phyloP scores from a whole-genome alignment of 2,329 filamentous ascomycete genomes.

The Xylariaceae sp. region DNA sequence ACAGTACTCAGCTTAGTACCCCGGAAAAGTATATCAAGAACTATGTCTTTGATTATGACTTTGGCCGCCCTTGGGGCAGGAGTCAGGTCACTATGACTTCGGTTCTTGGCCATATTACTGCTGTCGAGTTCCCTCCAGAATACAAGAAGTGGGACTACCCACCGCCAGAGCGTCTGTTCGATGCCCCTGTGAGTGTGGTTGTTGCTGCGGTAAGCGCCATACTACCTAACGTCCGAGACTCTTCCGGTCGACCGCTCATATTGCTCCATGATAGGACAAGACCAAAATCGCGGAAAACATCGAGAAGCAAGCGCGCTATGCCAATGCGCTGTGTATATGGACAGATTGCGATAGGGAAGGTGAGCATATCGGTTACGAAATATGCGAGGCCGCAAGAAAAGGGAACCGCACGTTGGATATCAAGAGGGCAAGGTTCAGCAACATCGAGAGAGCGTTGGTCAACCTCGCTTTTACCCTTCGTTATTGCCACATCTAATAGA shows the following conservation, averaged over 20 bases:
- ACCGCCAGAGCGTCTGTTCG: constrained; percentile 73
- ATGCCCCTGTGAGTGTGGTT: constrained; percentile 66
- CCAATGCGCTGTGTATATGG: constrained; percentile 87
- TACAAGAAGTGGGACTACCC: constrained; percentile 80
- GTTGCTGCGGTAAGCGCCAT: constrained; percentile 57
- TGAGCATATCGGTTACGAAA: constrained; percentile 91
- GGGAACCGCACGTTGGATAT: constrained; percentile 72
- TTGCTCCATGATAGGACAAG: constrained; percentile 56
- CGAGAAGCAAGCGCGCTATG: constrained; percentile 66
- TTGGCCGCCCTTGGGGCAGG: constrained; percentile 72
- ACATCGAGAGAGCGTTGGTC: constrained; percentile 81
- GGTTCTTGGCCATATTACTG: constrained; percentile 82
- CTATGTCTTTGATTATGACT: constrained; percentile 86
- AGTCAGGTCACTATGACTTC: constrained; percentile 91
- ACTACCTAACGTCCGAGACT: background rate
- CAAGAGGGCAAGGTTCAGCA: constrained; percentile 88
- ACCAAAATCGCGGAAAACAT: constrained; percentile 82
- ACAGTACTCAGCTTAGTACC: constrained; percentile 57
- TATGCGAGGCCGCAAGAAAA: constrained; percentile 72
- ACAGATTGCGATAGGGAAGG: constrained; percentile 98
- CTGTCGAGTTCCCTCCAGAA: constrained; percentile 68
- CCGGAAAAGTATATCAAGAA: constrained; percentile 83
- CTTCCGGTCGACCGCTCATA: constrained; percentile 6
- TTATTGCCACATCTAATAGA: constrained; percentile 7
- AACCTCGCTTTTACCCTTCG: background rate